Evolutionary conservation across 2,329 filamentous ascomycete genomes (phyloP).

Genomic region (Exophiala phaeomuriformis): DNA sequence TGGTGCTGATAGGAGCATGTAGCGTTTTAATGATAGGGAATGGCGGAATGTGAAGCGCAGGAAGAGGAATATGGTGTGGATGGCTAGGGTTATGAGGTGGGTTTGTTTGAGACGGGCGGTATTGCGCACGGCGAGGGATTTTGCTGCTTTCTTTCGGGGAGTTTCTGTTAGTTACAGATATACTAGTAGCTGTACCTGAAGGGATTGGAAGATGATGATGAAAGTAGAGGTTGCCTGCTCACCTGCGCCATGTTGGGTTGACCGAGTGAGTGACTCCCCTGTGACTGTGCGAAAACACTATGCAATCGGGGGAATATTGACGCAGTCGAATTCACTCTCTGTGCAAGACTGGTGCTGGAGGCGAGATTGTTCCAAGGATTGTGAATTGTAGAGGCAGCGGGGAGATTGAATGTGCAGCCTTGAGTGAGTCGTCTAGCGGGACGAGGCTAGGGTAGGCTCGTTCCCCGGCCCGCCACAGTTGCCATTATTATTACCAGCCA

Average conservation of each 20-base stretch:
- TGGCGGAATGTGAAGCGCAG: conserved; percentile 60
- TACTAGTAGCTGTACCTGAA: background rate
- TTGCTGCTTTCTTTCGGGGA: conserved; percentile 41
- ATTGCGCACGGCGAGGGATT: conserved; percentile 69
- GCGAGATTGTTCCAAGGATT: background rate
- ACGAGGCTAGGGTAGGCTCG: background rate
- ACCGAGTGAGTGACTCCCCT: no score
- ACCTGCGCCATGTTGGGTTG: background rate
- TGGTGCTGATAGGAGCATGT: conserved; percentile 65
- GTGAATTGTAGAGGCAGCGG: background rate
- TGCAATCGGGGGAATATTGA: background rate
- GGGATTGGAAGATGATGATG: background rate
- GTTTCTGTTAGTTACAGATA: no score
- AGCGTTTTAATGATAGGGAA: conserved; percentile 56
- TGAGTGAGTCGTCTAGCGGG: background rate
- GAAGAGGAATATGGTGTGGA: conserved; percentile 69
- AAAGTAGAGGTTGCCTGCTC: background rate
- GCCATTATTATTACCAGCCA: conserved; percentile 7
- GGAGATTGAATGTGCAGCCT: no score
- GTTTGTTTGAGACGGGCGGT: conserved; percentile 68
- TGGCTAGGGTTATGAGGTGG: conserved; percentile 63
- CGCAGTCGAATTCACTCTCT: background rate
- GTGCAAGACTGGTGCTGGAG: no score
- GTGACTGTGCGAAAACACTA: no score
- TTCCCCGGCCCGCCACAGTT: conserved; percentile 12